Conservation (phyloP, 108 stramenopile species). For the Epipyxis sp. region DNA sequence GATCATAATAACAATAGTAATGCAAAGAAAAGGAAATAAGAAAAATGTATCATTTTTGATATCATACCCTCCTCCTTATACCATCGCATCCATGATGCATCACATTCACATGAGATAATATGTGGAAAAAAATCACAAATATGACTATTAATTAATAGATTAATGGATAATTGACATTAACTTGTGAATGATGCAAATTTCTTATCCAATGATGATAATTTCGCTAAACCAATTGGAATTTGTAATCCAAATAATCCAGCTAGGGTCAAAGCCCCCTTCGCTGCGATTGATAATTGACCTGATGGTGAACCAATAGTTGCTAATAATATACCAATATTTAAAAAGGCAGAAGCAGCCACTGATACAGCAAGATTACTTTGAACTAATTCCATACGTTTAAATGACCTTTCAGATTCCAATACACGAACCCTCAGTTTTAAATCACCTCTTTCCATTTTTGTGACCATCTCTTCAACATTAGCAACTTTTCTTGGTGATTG, state of each 20-base stretch:
- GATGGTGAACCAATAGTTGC: neutral
- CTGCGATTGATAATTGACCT: neutral
- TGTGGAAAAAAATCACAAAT: too few species aligned
- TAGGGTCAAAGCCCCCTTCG: neutral
- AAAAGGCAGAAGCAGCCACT: constrained; percentile 40
- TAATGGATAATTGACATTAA: too few species aligned
- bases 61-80: too few species aligned
- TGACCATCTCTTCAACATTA: neutral
- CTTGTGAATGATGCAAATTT: neutral
- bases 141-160: too few species aligned
- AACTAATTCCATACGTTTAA: constrained; percentile 43
- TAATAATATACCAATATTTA: constrained; percentile 50
- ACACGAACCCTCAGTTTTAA: constrained; percentile 38
- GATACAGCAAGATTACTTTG: constrained; percentile 43
- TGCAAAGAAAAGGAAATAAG: too few species aligned
- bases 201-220: neutral
- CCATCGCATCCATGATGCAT: too few species aligned
- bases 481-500: neutral
- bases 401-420: constrained; percentile 48
- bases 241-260: neutral
- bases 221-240: neutral
- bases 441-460: constrained; percentile 29
- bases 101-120: too few species aligned
- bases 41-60: too few species aligned
- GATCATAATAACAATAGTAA: too few species aligned